Evolutionary conservation across 2,329 filamentous ascomycete species (phyloP), one percentile per base, ranked within the genome.

Genomic region (Scopulariopsis brevicaulis): DNA sequence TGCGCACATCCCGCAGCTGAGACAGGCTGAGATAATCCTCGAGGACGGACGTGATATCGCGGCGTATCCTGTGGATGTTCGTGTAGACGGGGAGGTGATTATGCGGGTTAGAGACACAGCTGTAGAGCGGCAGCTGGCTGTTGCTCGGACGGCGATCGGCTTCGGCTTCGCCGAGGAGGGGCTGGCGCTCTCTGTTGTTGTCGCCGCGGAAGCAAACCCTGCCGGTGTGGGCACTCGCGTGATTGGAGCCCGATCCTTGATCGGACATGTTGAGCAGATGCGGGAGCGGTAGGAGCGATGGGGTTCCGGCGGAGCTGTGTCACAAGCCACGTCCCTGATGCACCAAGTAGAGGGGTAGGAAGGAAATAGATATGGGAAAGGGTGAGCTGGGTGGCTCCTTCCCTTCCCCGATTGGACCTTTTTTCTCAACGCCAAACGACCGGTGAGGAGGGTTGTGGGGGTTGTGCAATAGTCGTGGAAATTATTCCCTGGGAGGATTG

Each of bases 1-100:
- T 90, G 59, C 89, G 82, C 58, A 90, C 85, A 68, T 90, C 87
- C 65, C 86, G 82, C 62, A 95, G 75, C 74, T 94, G 89, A 22
- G 57, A 48, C 10, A 58, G 55, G 32, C 57, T 59, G 48, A 60
- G 56, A 25, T 60, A 60, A 52, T 62, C 59, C 43, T 62, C 56
- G 55, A 85, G 82, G 34, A 84, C 82, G 59, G 78, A 80, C 61
- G 79, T 74, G 59, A 87, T 80, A 68, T 86, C 83, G 67, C 81
- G 78, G 40, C 82, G 78, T 67, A 86, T 84, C 60, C 85, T 79
- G 69, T 91, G 88, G 64, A 91, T 90, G 62, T 85, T 91, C 55
- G 81, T 87, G 72, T 91, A 92, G 15, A 91, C 84, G 46, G 86
- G 85, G 63, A 91, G 71, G 62, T 82, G 75, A 22, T 76, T 76